Conservation (phyloP, 768 basidiomycete species). For the Pisolithus tinctorius region DNA sequence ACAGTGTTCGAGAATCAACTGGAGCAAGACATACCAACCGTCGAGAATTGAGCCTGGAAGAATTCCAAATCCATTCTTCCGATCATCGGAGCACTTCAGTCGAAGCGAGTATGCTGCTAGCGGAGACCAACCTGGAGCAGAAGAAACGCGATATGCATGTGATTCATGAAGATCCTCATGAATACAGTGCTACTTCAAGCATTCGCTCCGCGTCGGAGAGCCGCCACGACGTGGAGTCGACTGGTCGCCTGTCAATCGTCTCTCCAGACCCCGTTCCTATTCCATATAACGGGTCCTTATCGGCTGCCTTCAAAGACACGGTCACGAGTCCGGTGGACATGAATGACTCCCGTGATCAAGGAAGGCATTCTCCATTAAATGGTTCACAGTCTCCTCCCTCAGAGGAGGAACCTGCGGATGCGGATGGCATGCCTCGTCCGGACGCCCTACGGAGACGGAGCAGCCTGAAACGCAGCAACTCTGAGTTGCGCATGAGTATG, state of each 20-base stretch:
- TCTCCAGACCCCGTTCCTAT: slow-evolving; percentile 42
- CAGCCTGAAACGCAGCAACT: slow-evolving; percentile 54
- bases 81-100: slow-evolving; percentile 11
- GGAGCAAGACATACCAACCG: slow-evolving; percentile 12
- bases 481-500: slow-evolving; percentile 38
- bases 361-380: slow-evolving; percentile 5
- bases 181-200: slow-evolving; percentile 10
- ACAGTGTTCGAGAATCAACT: slow-evolving; percentile 5
- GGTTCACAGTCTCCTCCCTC: slow-evolving; percentile 25
- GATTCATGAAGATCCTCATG: slow-evolving; percentile 23
- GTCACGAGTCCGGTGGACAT: slow-evolving; percentile 27
- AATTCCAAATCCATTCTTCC: slow-evolving; percentile 8
- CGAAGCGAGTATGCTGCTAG: slow-evolving; percentile 11
- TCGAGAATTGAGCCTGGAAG: slow-evolving; percentile 1
- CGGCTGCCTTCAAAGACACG: slow-evolving; percentile 23
- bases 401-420: slow-evolving; percentile 28
- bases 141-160: slow-evolving; percentile 23
- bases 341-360: slow-evolving; percentile 3
- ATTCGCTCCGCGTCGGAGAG: slow-evolving; percentile 11
- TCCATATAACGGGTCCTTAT: slow-evolving; percentile 35
- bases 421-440: slow-evolving; percentile 23
- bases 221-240: slow-evolving; percentile 20
- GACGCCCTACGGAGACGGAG: slow-evolving; percentile 47
- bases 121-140: slow-evolving; percentile 14
- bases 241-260: slow-evolving; percentile 21